phyloP scores from a whole-genome alignment of 495 filamentous ascomycete species.

The Podospora comata region DNA sequence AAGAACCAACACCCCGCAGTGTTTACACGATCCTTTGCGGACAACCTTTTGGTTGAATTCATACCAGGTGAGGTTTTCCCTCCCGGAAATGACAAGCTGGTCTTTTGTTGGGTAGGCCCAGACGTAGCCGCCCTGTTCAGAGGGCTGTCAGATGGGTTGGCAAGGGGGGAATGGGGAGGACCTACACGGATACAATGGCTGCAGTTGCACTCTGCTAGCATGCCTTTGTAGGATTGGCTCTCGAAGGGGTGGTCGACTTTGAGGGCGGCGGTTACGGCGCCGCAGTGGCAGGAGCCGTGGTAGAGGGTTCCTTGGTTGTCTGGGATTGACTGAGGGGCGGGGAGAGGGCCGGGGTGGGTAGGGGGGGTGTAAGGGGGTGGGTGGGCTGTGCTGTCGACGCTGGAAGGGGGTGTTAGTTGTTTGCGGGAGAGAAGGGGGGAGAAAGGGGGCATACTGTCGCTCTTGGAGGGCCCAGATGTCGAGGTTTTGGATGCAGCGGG shows the following conservation, averaged over 20 bases:
- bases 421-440: background rate
- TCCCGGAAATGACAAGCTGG: conserved; percentile 33
- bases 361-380: conserved; percentile 33
- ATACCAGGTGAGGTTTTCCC: conserved; percentile 39
- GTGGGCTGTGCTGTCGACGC: conserved; percentile 36
- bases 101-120: conserved; percentile 38
- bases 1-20: conserved; percentile 39
- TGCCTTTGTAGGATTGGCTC: conserved; percentile 27
- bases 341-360: conserved; percentile 39
- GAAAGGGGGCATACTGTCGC: conserved; percentile 25
- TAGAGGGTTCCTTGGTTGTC: conserved; percentile 40
- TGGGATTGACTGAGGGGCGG: conserved; percentile 27
- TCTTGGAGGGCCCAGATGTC: conserved; percentile 35
- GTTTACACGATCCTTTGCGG: conserved; percentile 44
- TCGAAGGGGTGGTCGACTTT: conserved; percentile 35
- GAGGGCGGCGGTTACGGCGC: conserved; percentile 42
- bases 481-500: conserved; percentile 35
- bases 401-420: conserved; percentile 13
- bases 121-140: conserved; percentile 24
- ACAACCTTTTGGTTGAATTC: conserved; percentile 27
- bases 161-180: background rate
- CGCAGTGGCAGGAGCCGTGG: conserved; percentile 53
- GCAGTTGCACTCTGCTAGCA: conserved; percentile 42
- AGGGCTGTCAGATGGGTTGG: background rate
- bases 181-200: conserved; percentile 44